Evolutionary conservation across 805 yeast species (phyloP), one percentile per base, ranked within the genome.

Genomic region (Wickerhamomyces bovis): DNA sequence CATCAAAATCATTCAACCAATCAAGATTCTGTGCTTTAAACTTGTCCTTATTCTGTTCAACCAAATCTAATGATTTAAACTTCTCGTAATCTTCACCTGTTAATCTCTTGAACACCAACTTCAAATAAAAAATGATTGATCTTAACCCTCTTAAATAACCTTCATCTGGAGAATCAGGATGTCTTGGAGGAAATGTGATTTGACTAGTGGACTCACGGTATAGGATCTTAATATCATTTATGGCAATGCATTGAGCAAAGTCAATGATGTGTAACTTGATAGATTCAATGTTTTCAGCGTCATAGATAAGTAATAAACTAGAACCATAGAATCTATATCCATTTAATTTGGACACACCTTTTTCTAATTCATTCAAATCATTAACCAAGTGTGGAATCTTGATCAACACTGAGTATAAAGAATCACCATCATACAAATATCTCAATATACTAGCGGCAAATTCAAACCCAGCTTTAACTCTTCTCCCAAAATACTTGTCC

Each of bases 281-380:
- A 1, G 53, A 46, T 6, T 54, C 55, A 22, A 53, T 48, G 42
- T 53, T 58, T 4, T 66, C 71, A 12, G 89, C 95, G 60, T 94
- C 98, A 64, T 92, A 92, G 82, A 94, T 88, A 54, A 94, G 71
- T 54, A 94, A 70, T 48, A 94, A 70, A 7, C 95, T 85, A 1
- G 96, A 85, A 1, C 99, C 99, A 64, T 94, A 94, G 59, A 94
- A 75, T 51, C 99, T 72, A 64, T 89, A 94, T 9, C 92, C 90
- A 15, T 70, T 69, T 42, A 94, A 71, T 39, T 69, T 67, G 5
- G 61, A 54, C 46, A 90, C 77, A 19, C 83, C 78, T 2, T 58
- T 55, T 40, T 75, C 73, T 48, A 94, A 68, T 43, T 80, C 83
- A 44, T 73, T 72, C 35, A 92, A 60, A 42, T 81, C 80, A 31